Conservation (phyloP, 2,329 filamentous ascomycete species). For the Claviceps cyperi region DNA sequence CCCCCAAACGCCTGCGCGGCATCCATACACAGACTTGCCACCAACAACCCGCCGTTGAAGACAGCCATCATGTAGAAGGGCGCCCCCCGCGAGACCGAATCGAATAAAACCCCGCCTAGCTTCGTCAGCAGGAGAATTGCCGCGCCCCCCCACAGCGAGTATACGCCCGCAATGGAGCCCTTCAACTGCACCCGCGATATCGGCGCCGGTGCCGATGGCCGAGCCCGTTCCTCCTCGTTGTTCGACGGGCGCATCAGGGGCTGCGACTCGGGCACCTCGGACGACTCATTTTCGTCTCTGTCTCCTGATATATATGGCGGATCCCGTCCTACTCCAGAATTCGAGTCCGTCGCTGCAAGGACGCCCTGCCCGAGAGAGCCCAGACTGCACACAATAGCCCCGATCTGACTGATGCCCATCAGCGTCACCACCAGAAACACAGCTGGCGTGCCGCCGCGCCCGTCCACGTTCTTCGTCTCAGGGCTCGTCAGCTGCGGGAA, state of each 20-base stretch:
- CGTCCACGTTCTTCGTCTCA: conserved; percentile 49
- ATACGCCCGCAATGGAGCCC: conserved; percentile 87
- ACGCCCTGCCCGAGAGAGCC: conserved; percentile 74
- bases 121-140: conserved; percentile 89
- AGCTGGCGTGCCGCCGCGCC: conserved; percentile 49
- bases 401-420: conserved; percentile 87
- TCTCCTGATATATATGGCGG: conserved; percentile 12
- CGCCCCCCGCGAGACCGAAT: conserved; percentile 54
- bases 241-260: conserved; percentile 22
- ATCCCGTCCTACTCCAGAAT: conserved; percentile 12
- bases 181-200: conserved; percentile 52
- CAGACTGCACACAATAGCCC: conserved; percentile 90
- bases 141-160: conserved; percentile 77
- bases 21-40: conserved; percentile 38
- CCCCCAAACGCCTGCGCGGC: conserved; percentile 24
- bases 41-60: conserved; percentile 65
- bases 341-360: conserved; percentile 34
- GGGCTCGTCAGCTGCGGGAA: conserved; percentile 69
- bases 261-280: conserved; percentile 21
- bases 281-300: conserved; percentile 24
- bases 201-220: conserved; percentile 3
- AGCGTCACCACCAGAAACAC: conserved; percentile 68
- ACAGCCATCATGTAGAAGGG: conserved; percentile 91
- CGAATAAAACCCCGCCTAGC: conserved; percentile 74
- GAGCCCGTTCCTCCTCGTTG: conserved; percentile 11